Evolutionary conservation across 805 yeast genomes (phyloP).

Genomic region (Monosporozyma unispora): DNA sequence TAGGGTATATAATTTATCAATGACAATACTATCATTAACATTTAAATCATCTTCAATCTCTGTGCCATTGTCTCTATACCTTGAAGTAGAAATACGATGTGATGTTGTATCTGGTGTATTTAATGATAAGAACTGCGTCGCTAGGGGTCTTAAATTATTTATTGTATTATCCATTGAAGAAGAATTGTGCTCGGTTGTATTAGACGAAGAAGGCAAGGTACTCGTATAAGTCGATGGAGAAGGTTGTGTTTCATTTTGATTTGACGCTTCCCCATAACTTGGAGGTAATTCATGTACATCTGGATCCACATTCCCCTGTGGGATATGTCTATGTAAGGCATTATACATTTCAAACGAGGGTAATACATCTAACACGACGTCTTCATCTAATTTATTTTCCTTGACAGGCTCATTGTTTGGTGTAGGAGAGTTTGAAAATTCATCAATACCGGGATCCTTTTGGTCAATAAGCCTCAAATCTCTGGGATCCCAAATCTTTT

Average conservation of each 20-base stretch:
- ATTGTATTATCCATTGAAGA: constrained; percentile 1
- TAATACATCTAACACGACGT: constrained; percentile 15
- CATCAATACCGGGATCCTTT: constrained; percentile 12
- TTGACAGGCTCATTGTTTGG: constrained; percentile 7
- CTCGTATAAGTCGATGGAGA: neutral
- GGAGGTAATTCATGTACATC: constrained; percentile 16
- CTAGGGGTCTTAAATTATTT: constrained; percentile 1
- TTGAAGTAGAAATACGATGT: neutral
- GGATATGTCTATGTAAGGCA: constrained; percentile 19
- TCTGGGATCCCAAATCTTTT: neutral
- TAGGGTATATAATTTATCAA: constrained; percentile 19
- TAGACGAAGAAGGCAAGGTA: neutral
- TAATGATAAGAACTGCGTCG: neutral
- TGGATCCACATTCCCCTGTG: constrained; percentile 15
- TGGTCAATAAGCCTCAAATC: constrained; percentile 1
- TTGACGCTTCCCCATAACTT: constrained; percentile 6
- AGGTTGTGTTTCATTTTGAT: neutral
- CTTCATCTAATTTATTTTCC: constrained; percentile 3
- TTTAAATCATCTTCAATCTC: constrained; percentile 9
- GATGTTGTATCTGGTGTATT: neutral
- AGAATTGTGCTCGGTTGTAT: too few species aligned
- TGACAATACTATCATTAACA: constrained; percentile 11
- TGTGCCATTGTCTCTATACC: neutral
- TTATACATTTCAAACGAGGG: constrained; percentile 25
- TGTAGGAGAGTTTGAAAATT: constrained; percentile 21